phyloP scores from a whole-genome alignment of 176 grass and related monocot genomes.

The Urochloa ruziziensis region DNA sequence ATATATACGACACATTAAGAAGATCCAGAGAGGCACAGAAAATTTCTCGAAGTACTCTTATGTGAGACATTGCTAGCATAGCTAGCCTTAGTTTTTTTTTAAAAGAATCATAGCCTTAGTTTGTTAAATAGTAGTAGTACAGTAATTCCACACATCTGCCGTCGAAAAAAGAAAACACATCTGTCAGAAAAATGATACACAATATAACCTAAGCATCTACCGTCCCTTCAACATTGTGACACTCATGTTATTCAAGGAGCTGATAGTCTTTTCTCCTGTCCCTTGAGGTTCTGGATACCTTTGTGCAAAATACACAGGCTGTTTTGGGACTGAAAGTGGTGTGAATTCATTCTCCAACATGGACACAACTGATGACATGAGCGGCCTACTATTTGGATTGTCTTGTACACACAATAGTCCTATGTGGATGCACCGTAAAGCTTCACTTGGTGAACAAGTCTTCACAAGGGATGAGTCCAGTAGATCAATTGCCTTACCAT shows the following conservation, averaged over 20 bases:
- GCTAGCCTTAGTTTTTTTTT: too few species aligned
- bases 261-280: not conserved
- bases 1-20: too few species aligned
- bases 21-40: too few species aligned
- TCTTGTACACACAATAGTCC: constrained; percentile 58
- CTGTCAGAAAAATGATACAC: not conserved
- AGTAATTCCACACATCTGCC: too few species aligned
- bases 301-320: constrained; percentile 11
- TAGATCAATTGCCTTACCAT: constrained; percentile 32
- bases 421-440: constrained; percentile 42
- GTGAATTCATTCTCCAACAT: constrained; percentile 39
- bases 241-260: not conserved
- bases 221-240: not conserved
- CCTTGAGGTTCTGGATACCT: not conserved
- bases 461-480: not conserved
- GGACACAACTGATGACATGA: constrained; percentile 36
- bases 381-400: constrained; percentile 37
- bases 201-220: not conserved
- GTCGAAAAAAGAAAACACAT: not conserved
- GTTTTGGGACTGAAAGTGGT: constrained; percentile 12
- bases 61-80: too few species aligned
- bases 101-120: too few species aligned
- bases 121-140: too few species aligned
- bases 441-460: not conserved
- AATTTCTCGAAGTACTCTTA: too few species aligned